Evolutionary conservation across 352 stramenopile species (phyloP).

Genomic region (Phytophthora ohioensis): DNA sequence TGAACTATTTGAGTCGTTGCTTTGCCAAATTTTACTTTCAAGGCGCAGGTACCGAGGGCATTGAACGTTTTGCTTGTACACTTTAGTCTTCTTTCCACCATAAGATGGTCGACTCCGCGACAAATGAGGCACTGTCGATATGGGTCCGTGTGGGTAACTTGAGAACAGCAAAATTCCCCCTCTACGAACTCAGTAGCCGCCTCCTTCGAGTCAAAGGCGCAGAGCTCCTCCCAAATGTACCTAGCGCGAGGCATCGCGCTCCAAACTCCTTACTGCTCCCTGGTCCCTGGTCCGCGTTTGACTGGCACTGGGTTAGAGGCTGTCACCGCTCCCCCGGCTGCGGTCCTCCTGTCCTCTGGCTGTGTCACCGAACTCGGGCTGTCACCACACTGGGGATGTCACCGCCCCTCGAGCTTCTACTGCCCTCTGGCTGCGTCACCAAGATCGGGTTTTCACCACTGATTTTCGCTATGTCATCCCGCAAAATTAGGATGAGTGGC

Average conservation of each 20-base stretch:
- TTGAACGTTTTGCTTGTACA: slow-evolving; percentile 2
- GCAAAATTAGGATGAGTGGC: neutral
- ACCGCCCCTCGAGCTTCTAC: no score
- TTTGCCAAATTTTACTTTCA: neutral
- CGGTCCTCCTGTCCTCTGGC: slow-evolving; percentile 1
- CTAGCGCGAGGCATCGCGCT: neutral
- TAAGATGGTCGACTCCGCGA: neutral
- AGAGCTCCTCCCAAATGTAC: neutral
- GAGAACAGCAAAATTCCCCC: neutral
- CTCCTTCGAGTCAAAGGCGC: neutral
- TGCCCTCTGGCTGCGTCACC: no score
- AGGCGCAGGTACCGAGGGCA: neutral
- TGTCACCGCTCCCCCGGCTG: neutral
- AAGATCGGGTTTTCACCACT: neutral
- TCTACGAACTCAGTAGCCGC: neutral
- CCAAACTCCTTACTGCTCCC: no score
- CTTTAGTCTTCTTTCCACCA: neutral
- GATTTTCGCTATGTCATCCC: neutral
- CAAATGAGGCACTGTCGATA: neutral
- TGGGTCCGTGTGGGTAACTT: neutral
- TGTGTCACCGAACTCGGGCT: neutral
- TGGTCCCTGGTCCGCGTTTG: neutral
- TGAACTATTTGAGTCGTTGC: neutral
- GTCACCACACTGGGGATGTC: no score
- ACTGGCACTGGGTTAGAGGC: neutral